Evolutionary conservation across 805 yeast genomes (phyloP).

Genomic region (Starmerella potacharoeniae): DNA sequence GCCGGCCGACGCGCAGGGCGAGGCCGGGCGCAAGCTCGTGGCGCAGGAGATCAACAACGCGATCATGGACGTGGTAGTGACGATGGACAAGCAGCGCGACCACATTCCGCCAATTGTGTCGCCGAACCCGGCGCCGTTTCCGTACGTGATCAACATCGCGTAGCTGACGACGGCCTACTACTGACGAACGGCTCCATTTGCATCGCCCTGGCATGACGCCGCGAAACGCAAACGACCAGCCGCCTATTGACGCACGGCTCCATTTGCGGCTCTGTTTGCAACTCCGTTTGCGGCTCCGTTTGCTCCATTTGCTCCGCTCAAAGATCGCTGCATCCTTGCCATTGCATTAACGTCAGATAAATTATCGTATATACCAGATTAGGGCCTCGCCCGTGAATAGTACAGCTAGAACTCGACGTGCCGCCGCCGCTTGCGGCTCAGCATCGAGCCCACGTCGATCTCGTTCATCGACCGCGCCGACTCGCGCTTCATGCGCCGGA

Average conservation of each 20-base stretch:
- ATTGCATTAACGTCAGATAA: background rate
- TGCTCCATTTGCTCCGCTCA: too few species aligned
- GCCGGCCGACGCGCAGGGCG: background rate
- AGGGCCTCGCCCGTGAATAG: background rate
- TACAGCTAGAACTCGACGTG: slow-evolving; percentile 15
- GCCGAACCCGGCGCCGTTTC: slow-evolving; percentile 56
- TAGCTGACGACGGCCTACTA: background rate
- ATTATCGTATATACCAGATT: too few species aligned
- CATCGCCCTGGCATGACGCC: too few species aligned
- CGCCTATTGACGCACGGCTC: too few species aligned
- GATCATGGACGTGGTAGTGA: slow-evolving; percentile 38
- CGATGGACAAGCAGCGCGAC: slow-evolving; percentile 45
- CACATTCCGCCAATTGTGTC: slow-evolving; percentile 69
- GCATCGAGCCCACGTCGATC: slow-evolving; percentile 31
- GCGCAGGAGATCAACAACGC: background rate
- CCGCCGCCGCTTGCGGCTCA: slow-evolving; percentile 28
- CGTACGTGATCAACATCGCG: slow-evolving; percentile 33
- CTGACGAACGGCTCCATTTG: too few species aligned
- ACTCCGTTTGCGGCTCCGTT: too few species aligned
- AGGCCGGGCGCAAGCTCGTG: background rate
- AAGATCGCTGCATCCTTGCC: too few species aligned
- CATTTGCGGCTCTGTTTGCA: too few species aligned
- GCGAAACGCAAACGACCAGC: too few species aligned
- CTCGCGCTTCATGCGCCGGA: slow-evolving; percentile 87
- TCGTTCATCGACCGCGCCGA: slow-evolving; percentile 60